Evolutionary conservation across 23 red algal species (phyloP).

Genomic region (Pyropia yezoensis): DNA sequence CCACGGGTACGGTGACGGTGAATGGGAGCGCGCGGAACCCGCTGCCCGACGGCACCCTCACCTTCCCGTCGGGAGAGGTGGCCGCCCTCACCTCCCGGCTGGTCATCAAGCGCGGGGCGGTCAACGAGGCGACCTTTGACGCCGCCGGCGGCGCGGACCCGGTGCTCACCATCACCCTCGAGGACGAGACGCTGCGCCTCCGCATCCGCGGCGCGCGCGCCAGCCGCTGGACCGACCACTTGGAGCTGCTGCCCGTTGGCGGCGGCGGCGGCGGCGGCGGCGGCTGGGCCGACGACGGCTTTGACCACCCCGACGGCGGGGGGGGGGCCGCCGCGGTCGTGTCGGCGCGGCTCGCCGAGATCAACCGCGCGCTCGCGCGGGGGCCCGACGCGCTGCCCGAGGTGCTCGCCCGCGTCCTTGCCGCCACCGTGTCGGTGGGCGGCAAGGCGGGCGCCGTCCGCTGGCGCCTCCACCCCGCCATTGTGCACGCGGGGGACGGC

Average conservation of each 20-base stretch:
- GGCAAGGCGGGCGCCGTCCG: neutral
- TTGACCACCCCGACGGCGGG: slow-evolving; percentile 1
- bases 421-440: slow-evolving; percentile 10
- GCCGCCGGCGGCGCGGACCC: neutral
- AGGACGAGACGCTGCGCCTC: slow-evolving; percentile 24
- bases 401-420: slow-evolving; percentile 4
- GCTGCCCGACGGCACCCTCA: slow-evolving; percentile 13
- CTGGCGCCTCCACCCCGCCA: neutral
- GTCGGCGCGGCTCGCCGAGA: slow-evolving; percentile 3
- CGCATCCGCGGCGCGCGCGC: slow-evolving; percentile 12
- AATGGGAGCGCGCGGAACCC: slow-evolving; percentile 14
- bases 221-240: slow-evolving; percentile 15
- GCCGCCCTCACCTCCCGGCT: slow-evolving; percentile 23
- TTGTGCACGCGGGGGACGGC: neutral
- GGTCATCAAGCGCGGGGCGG: slow-evolving; percentile 16
- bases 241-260: slow-evolving; percentile 23
- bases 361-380: neutral
- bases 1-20: slow-evolving; percentile 23
- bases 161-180: slow-evolving; percentile 16
- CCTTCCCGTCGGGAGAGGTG: slow-evolving; percentile 13
- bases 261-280: neutral
- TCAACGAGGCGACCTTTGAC: slow-evolving; percentile 14
- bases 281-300: slow-evolving; percentile 3
- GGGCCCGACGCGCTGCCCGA: slow-evolving; percentile 6
- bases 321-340: neutral